These are phyloP conservation scores for Ilyonectria mors-panacis DNA, from an alignment of 2,329 filamentous ascomycete genomes.

Conservation along the genomic window DNA sequence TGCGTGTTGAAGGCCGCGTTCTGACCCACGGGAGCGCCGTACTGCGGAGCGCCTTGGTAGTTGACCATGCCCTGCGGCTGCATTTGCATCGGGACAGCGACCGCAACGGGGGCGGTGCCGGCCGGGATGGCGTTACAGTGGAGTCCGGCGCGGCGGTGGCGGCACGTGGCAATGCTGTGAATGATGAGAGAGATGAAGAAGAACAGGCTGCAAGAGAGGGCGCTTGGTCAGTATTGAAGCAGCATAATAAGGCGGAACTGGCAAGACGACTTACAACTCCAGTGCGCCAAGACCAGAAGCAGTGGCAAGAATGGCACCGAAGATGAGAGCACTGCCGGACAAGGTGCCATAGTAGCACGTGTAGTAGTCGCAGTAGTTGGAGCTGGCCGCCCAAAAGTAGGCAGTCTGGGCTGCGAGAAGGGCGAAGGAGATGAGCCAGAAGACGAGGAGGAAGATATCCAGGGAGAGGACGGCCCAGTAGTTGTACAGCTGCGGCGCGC, in stretches of 20 bases:
- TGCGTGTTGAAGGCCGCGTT: conserved; percentile 5
- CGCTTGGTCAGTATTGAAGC: not conserved
- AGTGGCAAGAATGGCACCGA: conserved; percentile 51
- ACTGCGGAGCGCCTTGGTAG: not conserved
- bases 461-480: conserved; percentile 67
- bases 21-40: not conserved
- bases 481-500: conserved; percentile 62
- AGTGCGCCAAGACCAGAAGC: conserved; percentile 59
- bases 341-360: conserved; percentile 40
- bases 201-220: conserved; percentile 53
- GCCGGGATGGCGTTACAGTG: conserved; percentile 6
- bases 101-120: not conserved
- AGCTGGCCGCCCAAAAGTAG: conserved; percentile 36
- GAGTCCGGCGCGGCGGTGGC: conserved; percentile 56
- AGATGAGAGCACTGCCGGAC: conserved; percentile 32
- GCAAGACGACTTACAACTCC: conserved; percentile 57
- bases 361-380: conserved; percentile 44
- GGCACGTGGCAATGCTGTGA: conserved; percentile 58
- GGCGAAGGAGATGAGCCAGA: conserved; percentile 66
- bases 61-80: conserved; percentile 3
- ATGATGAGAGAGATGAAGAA: conserved; percentile 59
- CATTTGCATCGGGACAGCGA: not conserved
- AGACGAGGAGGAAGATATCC: conserved; percentile 66
- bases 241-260: not conserved
- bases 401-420: conserved; percentile 56